Base-by-base conservation (phyloP, 441 rosid species). In the Adansonia gregorii region DNA sequence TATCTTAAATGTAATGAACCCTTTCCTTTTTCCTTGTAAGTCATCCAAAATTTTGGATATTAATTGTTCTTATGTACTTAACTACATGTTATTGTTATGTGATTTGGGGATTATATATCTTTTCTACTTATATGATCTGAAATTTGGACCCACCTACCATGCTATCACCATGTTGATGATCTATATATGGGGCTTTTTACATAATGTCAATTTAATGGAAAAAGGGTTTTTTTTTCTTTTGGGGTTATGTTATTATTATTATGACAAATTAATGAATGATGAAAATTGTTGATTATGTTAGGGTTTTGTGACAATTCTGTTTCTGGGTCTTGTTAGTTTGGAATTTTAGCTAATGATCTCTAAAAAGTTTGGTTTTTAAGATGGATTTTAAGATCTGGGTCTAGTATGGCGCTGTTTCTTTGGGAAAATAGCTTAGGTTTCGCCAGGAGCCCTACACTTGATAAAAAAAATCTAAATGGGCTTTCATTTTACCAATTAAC, bases 101-200 rank as follows among this genome's bases (percentile, higher is more conserved):
- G 61, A 39, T 63, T 64, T 39, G 67, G 20, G 56, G 55, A 63
- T 46, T 55, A 41, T 67, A 24, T 31, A 48, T 45, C 31, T 67
- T 63, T 82, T 82, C 72, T 81, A 67, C 55, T 12, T 22, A 48
- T 68, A 68, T 82, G 80, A 83, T 87, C 81, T 84, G 85, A 75
- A 67, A 46, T 78, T 61, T 81, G 83, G 91, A 85, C 92, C 94
- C 86, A 86, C 85, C 77, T 79, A 75, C 43, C 83, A 52, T 78
- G 85, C 54, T 35, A 10, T 64, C 20, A 35, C 49, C 43, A 10
- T 24, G 24, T 46, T 77, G 76, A 65, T 81, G 46, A 39, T 79
- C 39, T 31, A 31, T 31, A 31, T 80, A 67, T 78, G 81, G 76
- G 19, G 72, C 68, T 79, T 12, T 76, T 80, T 76, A 51, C 52